Evolutionary conservation across 164 flowering plant genomes (phyloP).

Genomic region (Berberis thunbergii): DNA sequence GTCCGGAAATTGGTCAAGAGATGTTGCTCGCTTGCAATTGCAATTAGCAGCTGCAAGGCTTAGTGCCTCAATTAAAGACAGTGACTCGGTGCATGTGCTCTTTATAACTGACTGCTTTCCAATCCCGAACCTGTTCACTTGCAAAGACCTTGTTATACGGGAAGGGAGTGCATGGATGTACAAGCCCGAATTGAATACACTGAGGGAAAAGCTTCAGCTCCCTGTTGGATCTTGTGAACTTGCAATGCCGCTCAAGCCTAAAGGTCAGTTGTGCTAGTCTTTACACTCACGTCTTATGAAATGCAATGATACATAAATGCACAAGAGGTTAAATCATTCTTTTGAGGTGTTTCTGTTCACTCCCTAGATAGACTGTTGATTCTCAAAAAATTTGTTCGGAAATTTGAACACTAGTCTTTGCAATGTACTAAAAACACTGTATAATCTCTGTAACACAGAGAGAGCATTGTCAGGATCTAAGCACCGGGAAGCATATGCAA

Average conservation of each 20-base stretch:
- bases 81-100: slow-evolving; percentile 29
- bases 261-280: slow-evolving; percentile 24
- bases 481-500: slow-evolving; percentile 49
- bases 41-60: slow-evolving; percentile 53
- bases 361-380: background rate
- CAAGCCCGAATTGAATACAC: slow-evolving; percentile 23
- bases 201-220: slow-evolving; percentile 40
- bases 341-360: background rate
- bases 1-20: slow-evolving; percentile 41
- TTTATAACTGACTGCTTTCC: slow-evolving; percentile 48
- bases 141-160: slow-evolving; percentile 43
- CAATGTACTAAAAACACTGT: background rate
- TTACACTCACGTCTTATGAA: background rate
- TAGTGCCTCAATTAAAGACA: slow-evolving; percentile 28
- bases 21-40: slow-evolving; percentile 52
- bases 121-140: slow-evolving; percentile 47
- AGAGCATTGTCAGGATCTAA: slow-evolving; percentile 18
- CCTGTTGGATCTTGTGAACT: slow-evolving; percentile 60
- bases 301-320: background rate
- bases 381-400: background rate
- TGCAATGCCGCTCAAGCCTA: slow-evolving; percentile 32
- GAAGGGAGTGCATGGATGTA: slow-evolving; percentile 39
- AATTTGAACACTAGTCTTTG: background rate
- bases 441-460: slow-evolving; percentile 12
- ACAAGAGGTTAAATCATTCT: background rate